These are phyloP conservation scores for Yarrowia divulgata DNA, from an alignment of 805 yeast genomes.

Conservation along the genomic window DNA sequence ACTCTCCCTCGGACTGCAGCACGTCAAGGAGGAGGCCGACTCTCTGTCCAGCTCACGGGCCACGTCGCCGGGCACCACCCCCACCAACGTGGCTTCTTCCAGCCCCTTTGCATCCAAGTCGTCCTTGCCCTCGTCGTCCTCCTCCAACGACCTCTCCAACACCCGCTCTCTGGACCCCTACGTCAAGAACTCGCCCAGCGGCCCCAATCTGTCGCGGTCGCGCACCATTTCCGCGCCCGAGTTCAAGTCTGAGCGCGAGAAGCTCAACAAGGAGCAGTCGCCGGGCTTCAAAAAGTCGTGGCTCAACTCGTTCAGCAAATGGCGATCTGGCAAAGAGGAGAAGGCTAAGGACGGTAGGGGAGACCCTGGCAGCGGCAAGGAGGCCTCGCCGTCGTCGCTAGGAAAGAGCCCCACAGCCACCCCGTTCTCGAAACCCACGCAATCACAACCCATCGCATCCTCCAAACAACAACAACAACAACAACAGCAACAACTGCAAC, in stretches of 20 bases:
- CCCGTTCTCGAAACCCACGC: not conserved
- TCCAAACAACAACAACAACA: not conserved
- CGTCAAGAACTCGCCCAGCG: not conserved
- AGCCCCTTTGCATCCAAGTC: constrained; percentile 11
- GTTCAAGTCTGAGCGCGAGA: constrained; percentile 32
- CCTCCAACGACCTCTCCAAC: constrained; percentile 10
- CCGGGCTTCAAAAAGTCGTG: constrained; percentile 33
- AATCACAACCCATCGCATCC: constrained; percentile 2
- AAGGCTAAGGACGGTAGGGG: not conserved
- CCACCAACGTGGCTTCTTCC: constrained; percentile 19
- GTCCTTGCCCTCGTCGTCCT: not conserved
- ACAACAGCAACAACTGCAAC: not conserved
- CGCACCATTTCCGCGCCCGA: constrained; percentile 30
- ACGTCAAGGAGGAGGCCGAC: constrained; percentile 30
- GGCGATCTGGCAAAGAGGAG: constrained; percentile 15
- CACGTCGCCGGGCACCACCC: constrained; percentile 6
- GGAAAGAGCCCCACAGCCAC: constrained; percentile 9
- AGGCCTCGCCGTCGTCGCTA: not conserved
- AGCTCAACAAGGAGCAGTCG: constrained; percentile 34
- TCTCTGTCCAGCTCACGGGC: constrained; percentile 4
- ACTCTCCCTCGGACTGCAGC: constrained; percentile 16
- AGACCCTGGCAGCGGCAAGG: not conserved
- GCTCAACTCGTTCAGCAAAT: constrained; percentile 29
- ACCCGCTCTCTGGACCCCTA: constrained; percentile 25
- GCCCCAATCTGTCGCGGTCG: constrained; percentile 10